Conservation (phyloP, 1,284 basidiomycete species). For the Cryptococcus sp. region DNA sequence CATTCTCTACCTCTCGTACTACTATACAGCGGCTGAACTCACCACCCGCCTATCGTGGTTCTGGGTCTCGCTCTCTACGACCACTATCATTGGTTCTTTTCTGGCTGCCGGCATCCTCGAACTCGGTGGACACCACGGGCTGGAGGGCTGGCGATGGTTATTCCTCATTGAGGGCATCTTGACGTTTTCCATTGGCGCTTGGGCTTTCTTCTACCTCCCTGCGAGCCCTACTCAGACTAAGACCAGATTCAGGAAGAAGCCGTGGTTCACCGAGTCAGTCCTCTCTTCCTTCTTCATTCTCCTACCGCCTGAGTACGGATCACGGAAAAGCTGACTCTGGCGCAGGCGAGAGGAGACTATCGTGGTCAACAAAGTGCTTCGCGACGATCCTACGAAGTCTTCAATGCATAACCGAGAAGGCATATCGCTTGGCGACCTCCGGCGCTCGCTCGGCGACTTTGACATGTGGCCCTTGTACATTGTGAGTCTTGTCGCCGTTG, state of each 20-base stretch:
- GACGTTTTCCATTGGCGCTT: conserved; percentile 46
- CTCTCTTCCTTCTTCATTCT: no score
- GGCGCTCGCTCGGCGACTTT: conserved; percentile 56
- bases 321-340: neutral
- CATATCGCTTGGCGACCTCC: conserved; percentile 52
- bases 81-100: conserved; percentile 41
- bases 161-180: conserved; percentile 45
- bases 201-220: conserved; percentile 45
- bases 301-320: no score
- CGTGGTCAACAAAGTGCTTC: conserved; percentile 55
- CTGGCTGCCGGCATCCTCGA: conserved; percentile 48
- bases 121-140: conserved; percentile 39
- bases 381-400: conserved; percentile 55
- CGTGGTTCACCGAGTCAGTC: conserved; percentile 52
- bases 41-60: conserved; percentile 51
- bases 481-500: conserved; percentile 37
- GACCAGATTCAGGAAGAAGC: conserved; percentile 35
- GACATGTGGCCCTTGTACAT: conserved; percentile 61
- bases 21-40: conserved; percentile 48
- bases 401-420: conserved; percentile 57
- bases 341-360: conserved; percentile 51
- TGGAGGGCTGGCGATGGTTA: conserved; percentile 48
- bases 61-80: conserved; percentile 44
- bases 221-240: conserved; percentile 50
- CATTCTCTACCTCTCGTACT: conserved; percentile 54